These are phyloP conservation scores for Musa acuminata DNA, from an alignment of 176 grass and related monocot genomes.

Conservation along the genomic window DNA sequence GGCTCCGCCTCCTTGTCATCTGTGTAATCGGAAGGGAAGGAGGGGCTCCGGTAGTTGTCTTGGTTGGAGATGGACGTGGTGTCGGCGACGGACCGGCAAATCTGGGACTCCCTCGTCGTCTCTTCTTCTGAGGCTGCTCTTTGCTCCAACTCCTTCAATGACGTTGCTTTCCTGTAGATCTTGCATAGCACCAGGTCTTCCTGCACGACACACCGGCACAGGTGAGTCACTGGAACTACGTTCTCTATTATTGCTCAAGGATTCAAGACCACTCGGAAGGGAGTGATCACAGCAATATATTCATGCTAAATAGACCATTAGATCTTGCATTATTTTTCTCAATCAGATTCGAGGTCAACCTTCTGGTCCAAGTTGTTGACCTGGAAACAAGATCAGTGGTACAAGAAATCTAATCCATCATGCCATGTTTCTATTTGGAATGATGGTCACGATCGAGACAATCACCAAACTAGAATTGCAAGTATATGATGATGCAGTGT, in stretches of 20 bases:
- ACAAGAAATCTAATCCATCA: no score
- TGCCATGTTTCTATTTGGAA: not conserved
- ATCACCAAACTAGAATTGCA: no score
- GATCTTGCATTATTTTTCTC: no score
- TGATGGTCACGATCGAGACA: no score
- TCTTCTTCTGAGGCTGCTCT: slow-evolving; percentile 23
- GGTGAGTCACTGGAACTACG: not conserved
- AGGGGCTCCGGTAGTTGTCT: slow-evolving; percentile 28
- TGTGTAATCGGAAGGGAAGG: not conserved
- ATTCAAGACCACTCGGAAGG: no score
- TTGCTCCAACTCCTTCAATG: slow-evolving; percentile 78
- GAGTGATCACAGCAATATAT: not conserved
- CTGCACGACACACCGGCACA: slow-evolving; percentile 6
- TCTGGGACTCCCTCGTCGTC: slow-evolving; percentile 5
- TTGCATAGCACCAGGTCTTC: slow-evolving; percentile 81
- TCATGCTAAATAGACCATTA: no score
- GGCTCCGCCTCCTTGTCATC: slow-evolving; percentile 1
- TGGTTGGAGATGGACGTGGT: slow-evolving; percentile 36
- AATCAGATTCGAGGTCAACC: no score
- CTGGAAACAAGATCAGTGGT: no score
- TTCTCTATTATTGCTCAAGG: no score
- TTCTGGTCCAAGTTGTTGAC: no score
- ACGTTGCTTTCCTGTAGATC: slow-evolving; percentile 82
- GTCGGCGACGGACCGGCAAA: slow-evolving; percentile 8
- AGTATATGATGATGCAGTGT: no score